Evolutionary conservation across 129 eudicot species (phyloP).

Genomic region (Saussurea involucrata): DNA sequence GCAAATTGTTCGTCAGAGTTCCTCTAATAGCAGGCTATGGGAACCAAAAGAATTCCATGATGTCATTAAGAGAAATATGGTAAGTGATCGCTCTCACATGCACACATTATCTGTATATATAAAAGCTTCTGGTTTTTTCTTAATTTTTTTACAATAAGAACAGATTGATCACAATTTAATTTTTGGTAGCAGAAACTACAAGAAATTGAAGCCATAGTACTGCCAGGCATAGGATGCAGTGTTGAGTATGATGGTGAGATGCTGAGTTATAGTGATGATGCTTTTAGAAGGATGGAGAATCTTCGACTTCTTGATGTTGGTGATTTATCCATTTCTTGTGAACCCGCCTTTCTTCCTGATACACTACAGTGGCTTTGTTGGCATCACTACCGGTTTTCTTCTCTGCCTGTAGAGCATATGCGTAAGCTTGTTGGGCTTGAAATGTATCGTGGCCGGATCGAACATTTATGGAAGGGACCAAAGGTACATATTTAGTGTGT

Average conservation of each 20-base stretch:
- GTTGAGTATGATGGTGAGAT: neutral
- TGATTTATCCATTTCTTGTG: neutral
- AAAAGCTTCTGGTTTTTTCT: neutral
- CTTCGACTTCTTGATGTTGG: neutral
- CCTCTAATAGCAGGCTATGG: neutral
- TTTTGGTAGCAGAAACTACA: neutral
- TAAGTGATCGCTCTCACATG: neutral
- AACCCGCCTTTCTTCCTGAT: neutral
- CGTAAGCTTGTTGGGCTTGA: neutral
- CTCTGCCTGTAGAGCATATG: neutral
- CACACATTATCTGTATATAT: too few relatives aligned
- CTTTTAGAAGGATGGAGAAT: neutral
- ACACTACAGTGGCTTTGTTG: neutral
- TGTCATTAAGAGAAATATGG: neutral
- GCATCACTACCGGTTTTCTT: neutral
- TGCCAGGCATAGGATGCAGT: neutral
- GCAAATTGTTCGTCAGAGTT: neutral
- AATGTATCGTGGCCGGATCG: neutral
- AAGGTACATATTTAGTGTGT: neutral
- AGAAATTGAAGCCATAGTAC: neutral
- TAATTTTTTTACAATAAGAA: neutral
- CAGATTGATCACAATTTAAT: neutral
- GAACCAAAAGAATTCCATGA: neutral
- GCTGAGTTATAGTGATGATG: neutral
- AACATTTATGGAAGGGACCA: neutral